Base-by-base conservation (phyloP, 805 yeast genomes). In the Brettanomyces bruxellensis region DNA sequence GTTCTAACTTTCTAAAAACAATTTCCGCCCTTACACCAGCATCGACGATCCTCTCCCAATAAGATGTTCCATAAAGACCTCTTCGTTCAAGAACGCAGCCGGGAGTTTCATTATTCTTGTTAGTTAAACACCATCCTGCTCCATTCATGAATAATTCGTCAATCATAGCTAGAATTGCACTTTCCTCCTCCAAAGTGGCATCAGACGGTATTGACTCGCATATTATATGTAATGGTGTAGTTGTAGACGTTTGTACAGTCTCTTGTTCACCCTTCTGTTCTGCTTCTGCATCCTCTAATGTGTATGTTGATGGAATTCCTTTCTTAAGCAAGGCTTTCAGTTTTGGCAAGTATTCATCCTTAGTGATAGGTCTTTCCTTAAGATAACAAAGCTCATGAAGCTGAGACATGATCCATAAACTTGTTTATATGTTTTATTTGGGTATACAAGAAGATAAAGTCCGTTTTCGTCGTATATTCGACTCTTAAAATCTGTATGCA, bases 1-100 rank as follows among this genome's bases (percentile, higher is more conserved):
- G 89, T 47, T 75, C 71, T 39, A 89, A 73, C 56, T 82, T 83
- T 50, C 96, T 71, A 50, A 91, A 68, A 22, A 90, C 66, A 36
- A 90, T 69, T 61, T 90, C 97, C 0, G 96, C 93, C 49, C 95
- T 72, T 1, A 87, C 91, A 40, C 98, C 98, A 1, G 96, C 96
- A 49, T 78, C 82, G 1, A 90, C 86, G 36, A 85, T 66, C 24
- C 66, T 65, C 5, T 69, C 60, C 60, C 78, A 75, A n/a, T 70
- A 65, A 3, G 57, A 54, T 1, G 69, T 52, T 1, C 64, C 55
- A 55, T 61, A 55, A 69, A 62, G 50, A 2, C 73, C 74, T 43
- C 84, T 67, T 41, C 79, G 75, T 35, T 73, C 63, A 24, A 90
- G 69, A 6, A 89, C 73, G 62, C 95, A 90, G 2, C 95, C 98